phyloP scores from a whole-genome alignment of 495 filamentous ascomycete genomes.

The Daldinia caldariorum region DNA sequence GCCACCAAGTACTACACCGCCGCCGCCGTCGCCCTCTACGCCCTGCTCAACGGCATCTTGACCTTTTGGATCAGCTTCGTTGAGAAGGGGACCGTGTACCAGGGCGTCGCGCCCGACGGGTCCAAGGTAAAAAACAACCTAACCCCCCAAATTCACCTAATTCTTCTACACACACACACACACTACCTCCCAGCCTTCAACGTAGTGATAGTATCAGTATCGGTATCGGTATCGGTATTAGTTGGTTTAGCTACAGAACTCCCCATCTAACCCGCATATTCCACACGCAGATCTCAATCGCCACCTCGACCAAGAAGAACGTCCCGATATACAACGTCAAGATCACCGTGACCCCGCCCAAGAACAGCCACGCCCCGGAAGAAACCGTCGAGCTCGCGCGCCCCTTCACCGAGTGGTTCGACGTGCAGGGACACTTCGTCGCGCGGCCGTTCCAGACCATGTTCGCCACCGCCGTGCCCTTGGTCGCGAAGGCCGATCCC shows the following conservation, averaged over 20 bases:
- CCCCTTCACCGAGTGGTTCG: constrained; percentile 89
- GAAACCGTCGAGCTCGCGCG: constrained; percentile 64
- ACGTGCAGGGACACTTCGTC: constrained; percentile 81
- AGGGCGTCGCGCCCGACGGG: constrained; percentile 63
- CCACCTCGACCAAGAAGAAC: constrained; percentile 76
- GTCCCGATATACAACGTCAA: constrained; percentile 79
- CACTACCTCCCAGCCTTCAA: no score
- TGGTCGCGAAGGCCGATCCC: constrained; percentile 74
- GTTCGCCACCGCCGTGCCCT: constrained; percentile 73
- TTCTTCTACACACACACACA: no score
- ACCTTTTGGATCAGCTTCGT: constrained; percentile 88
- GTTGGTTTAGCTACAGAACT: no score
- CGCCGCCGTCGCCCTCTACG: constrained; percentile 80
- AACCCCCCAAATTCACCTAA: no score
- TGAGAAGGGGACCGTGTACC: constrained; percentile 83
- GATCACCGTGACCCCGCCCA: constrained; percentile 60
- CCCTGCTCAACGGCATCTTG: constrained; percentile 78
- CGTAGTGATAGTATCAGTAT: no score
- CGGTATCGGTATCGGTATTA: no score
- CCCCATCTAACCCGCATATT: no score
- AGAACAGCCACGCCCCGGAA: constrained; percentile 44
- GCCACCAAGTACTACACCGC: constrained; percentile 77
- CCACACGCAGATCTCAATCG: constrained; percentile 76
- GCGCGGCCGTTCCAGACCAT: constrained; percentile 84
- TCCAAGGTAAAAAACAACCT: constrained; percentile 42